Conservation (phyloP, 2,329 filamentous ascomycete genomes). For the Hypoxylon sp. region DNA sequence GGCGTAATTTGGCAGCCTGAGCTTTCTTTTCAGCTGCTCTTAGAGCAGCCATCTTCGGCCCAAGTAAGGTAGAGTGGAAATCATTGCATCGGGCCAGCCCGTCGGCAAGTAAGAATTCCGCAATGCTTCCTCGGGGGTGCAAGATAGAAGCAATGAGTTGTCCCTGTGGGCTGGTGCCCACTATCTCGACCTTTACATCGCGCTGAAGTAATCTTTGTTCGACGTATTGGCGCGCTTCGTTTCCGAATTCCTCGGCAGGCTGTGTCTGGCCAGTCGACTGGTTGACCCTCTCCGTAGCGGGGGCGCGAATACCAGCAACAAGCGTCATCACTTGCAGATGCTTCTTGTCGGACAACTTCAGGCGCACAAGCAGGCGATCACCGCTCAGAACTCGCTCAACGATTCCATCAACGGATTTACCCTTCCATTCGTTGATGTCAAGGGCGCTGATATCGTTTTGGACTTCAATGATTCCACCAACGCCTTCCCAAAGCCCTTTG, state of each 20-base stretch:
- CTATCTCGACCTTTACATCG: conserved; percentile 83
- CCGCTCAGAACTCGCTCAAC: conserved; percentile 93
- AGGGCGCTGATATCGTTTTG: conserved; percentile 85
- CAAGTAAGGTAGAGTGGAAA: conserved; percentile 93
- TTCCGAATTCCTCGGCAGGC: conserved; percentile 88
- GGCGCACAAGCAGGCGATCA: conserved; percentile 87
- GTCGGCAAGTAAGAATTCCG: conserved; percentile 88
- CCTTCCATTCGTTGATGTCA: conserved; percentile 88
- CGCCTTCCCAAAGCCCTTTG: conserved; percentile 84
- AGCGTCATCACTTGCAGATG: conserved; percentile 92
- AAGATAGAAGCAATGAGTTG: conserved; percentile 90
- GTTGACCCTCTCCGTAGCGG: conserved; percentile 88
- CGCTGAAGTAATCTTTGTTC: conserved; percentile 89
- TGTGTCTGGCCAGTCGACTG: conserved; percentile 84
- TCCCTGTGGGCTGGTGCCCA: conserved; percentile 90
- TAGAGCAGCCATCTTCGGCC: conserved; percentile 86
- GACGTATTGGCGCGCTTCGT: conserved; percentile 89
- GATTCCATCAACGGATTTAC: conserved; percentile 84
- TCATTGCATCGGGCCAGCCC: conserved; percentile 94
- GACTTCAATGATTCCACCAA: conserved; percentile 78
- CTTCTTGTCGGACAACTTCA: conserved; percentile 84
- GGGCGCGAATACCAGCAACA: conserved; percentile 88
- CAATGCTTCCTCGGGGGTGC: conserved; percentile 93
- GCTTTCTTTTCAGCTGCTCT: conserved; percentile 90
- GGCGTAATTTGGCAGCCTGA: conserved; percentile 79